Evolutionary conservation across 129 eudicot species (phyloP), one percentile per base, ranked within the genome.

Genomic region (Flaveria trinervia): DNA sequence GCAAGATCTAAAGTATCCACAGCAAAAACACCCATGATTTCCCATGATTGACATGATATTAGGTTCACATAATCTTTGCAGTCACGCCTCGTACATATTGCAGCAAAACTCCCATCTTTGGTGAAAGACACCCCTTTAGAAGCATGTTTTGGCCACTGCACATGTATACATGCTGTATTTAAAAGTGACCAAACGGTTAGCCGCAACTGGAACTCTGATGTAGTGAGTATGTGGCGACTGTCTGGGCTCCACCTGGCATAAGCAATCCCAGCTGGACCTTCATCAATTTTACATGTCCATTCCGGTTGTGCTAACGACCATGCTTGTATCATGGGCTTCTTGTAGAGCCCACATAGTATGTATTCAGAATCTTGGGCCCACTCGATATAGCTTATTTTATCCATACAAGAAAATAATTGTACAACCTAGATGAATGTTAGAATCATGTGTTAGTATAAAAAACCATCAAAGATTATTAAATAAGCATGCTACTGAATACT

Each of bases 161-260:
- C 88, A 80, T 95, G 99, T 49, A 91, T 82, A 62, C 99, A 95
- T 30, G 99, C 97, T 28, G 99, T 95, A 86, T 91, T 95, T 55
- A 95, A 52, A 48, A 95, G 79, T 33, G 99, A 95, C 99, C 99
- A 91, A 54, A 95, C 99, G 0, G 99, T 95, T 82, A 95, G 61
- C 72, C 99, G 61, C 70, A 95, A 80, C 17, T 95, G 97, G 61
- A 95, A 95, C 36, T 95, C 99, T 43, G 99, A 95, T 13, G 97
- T 95, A 25, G 99, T 95, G 54, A 95, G 97, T 65, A 95, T 95
- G 82, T 95, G 99, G 80, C 99, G 99, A 65, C 99, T 95, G 73
- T 95, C 99, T 20, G 99, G 99, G 82, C 99, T 95, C 99, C 99
- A 95, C 88, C 99, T 95, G 15, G 99, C 99, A 73, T 85, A 95